Base-by-base conservation (phyloP, 169 alveolate species). In the Cryptosporidium parvum region DNA sequence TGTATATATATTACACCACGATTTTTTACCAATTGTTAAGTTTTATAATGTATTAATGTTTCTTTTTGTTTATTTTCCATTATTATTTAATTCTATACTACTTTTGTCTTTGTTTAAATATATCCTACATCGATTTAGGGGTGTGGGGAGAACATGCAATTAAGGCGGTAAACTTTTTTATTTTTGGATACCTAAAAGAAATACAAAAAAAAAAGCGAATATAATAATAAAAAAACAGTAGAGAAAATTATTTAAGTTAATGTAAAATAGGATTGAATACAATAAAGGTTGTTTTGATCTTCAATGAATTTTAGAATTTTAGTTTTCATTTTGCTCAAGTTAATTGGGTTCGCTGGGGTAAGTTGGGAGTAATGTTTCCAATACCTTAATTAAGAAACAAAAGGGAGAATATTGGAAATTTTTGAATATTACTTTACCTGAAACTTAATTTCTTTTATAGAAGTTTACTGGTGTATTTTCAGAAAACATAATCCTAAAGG, bases 91-190 rank as follows among this genome's bases (percentile, higher is more conserved):
- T 0, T n/a, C 48, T 65, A 10, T 37, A 7, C 44, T 37, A 4
- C 2, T 39, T 16, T 1, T 65, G 9, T n/a, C 51, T 33, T 14
- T 37, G 65, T 21, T 56, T 21, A 26, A 37, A 56, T 56, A 21
- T 56, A 9, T 26, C 35, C 35, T 26, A 0, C 5, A 56, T 48
- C 16, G 12, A 48, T 48, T 59, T 1, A 9, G 31, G 6, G 0
- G 9, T 65, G 85, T 71, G 85, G 85, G 85, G 85, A 39, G 67
- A 71, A 23, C 65, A 65, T 65, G 72, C 72, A 65, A 29, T 51
- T 29, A 8, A 35, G 85, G 85, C 85, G 85, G 85, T 14, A 51
- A 71, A 16, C 35, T 56, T 37, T 21, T 6, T 6, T 56, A 56
- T 23, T 56, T 71, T 71, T 51, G 85, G 85, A 71, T 71, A 71